Evolutionary conservation across 2,329 filamentous ascomycete species (phyloP), one percentile per base, ranked within the genome.

Genomic region (Penicillium sp.): DNA sequence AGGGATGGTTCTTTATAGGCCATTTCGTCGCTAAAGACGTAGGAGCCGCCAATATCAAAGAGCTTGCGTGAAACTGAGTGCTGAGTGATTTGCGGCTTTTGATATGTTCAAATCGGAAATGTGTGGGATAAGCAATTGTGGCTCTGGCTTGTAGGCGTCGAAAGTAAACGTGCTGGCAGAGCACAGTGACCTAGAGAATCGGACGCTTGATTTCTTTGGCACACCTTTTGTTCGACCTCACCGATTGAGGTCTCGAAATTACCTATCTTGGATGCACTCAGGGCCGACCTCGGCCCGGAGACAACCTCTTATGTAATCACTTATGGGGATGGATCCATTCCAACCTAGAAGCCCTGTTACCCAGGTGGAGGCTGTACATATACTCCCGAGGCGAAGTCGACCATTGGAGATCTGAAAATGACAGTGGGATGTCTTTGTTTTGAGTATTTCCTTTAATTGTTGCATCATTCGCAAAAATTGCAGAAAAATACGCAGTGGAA

Each of bases 11-110:
- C 24, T 6, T 45, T 48, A 6, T 48, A 40, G 6, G 54, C 48
- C 59, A 63, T 61, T 33, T 38, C 52, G 19, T 21, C 19, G 26
- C 3, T 21, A 9, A 13, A 29, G 17, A 22, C 3, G 19, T 19
- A 15, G 13, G 9, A 10, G 15, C 15, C 32, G 17, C 7, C 24
- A 29, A 22, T 48, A 17, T 24, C 13, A 31, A 24, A 31, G 10
- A 22, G 19, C 21, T 26, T 24, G 15, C 17, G 22, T 38, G 9
- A 21, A 39, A 38, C 3, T 10, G n/a, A 19, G 24, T 26, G 43
- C 10, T 12, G 17, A 17, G 33, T 13, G 33, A 17, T 13, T 38
- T 32, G 13, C 9, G 10, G 21, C n/a, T 17, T 34, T 31, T 31
- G 28, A 42, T 17, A 8, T n/a, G 28, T 22, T 32, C 2, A 42